phyloP scores from a whole-genome alignment of 257 asterid genomes.

The Solanum chmielewskii region DNA sequence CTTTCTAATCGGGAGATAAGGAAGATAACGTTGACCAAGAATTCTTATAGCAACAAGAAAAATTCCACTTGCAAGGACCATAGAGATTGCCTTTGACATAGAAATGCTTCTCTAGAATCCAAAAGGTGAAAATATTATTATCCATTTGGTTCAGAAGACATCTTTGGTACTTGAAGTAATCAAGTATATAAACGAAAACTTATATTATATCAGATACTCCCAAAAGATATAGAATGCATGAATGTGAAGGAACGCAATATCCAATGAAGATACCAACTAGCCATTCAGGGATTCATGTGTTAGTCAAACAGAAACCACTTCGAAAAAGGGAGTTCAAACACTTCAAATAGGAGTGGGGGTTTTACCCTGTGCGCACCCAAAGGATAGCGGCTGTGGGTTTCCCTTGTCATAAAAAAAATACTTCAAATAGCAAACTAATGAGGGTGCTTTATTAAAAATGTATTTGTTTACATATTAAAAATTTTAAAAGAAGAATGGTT shows the following conservation, averaged over 20 bases:
- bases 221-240: neutral
- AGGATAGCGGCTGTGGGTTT: too few species aligned
- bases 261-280: neutral
- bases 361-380: too few species aligned
- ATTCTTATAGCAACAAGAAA: constrained; percentile 46
- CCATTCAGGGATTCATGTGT: neutral
- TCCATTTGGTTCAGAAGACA: neutral
- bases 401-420: neutral
- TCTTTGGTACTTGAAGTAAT: neutral
- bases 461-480: neutral
- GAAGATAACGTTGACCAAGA: constrained; percentile 36
- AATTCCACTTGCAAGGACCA: constrained; percentile 48
- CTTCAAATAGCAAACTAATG: neutral
- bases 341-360: neutral
- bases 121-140: neutral
- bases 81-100: constrained; percentile 36
- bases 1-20: constrained; percentile 30
- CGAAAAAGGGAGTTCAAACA: neutral
- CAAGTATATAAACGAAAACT: neutral
- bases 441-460: neutral
- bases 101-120: constrained; percentile 47
- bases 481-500: neutral
- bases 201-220: neutral
- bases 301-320: neutral
- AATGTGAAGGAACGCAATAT: neutral